phyloP scores from a whole-genome alignment of 2,329 filamentous ascomycete genomes.

The Rhinocladiella mackenziei region DNA sequence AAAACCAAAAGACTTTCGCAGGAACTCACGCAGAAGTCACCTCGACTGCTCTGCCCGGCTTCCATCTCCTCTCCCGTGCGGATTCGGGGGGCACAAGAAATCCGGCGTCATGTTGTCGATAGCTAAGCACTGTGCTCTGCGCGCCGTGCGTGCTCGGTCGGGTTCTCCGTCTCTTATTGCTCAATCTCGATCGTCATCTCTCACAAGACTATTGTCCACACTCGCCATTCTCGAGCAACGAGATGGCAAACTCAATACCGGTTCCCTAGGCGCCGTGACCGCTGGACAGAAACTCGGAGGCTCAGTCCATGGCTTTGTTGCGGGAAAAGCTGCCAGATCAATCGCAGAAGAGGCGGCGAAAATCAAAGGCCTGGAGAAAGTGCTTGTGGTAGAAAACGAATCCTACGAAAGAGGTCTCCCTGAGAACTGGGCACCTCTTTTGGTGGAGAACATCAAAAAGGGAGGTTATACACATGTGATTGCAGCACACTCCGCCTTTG shows the following conservation, averaged over 20 bases:
- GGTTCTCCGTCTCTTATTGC: slow-evolving; percentile 40
- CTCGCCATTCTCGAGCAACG: slow-evolving; percentile 89
- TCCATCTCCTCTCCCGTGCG: neutral
- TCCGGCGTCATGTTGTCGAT: slow-evolving; percentile 23
- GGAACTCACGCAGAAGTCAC: too few species aligned
- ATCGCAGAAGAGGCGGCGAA: slow-evolving; percentile 78
- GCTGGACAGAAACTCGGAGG: slow-evolving; percentile 85
- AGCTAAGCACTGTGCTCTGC: slow-evolving; percentile 37
- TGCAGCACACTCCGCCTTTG: slow-evolving; percentile 88
- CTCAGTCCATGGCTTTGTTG: slow-evolving; percentile 78
- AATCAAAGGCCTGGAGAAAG: slow-evolving; percentile 84
- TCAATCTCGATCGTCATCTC: slow-evolving; percentile 47
- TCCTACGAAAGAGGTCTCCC: slow-evolving; percentile 93
- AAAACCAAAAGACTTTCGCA: too few species aligned
- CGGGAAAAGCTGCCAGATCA: slow-evolving; percentile 70
- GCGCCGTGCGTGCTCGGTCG: slow-evolving; percentile 44
- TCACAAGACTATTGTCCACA: slow-evolving; percentile 73
- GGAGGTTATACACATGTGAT: slow-evolving; percentile 90
- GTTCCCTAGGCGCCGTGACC: slow-evolving; percentile 78
- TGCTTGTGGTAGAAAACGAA: slow-evolving; percentile 80
- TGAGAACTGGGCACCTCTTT: slow-evolving; percentile 88
- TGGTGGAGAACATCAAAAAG: slow-evolving; percentile 96
- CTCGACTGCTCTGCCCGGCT: too few species aligned
- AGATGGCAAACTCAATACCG: slow-evolving; percentile 77
- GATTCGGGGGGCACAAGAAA: neutral